Conservation (phyloP, 768 basidiomycete species). For the Exidia glandulosa region DNA sequence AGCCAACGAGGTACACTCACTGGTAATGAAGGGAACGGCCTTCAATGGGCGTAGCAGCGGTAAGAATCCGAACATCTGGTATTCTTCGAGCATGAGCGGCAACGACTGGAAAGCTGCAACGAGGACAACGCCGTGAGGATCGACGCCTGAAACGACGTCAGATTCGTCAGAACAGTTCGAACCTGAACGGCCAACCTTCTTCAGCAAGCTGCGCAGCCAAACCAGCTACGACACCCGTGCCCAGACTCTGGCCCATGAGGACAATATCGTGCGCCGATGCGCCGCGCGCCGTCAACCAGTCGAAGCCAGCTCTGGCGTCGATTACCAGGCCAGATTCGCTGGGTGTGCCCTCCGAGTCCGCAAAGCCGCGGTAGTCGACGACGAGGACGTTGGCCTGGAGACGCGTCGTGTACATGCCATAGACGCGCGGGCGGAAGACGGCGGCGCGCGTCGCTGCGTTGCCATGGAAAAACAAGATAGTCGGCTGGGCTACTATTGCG, state of each 20-base stretch:
- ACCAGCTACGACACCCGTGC: conserved; percentile 60
- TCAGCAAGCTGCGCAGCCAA: conserved; percentile 28
- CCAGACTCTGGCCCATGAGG: conserved; percentile 79
- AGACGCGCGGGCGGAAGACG: conserved; percentile 53
- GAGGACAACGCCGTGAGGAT: conserved; percentile 37
- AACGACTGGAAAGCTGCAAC: conserved; percentile 51
- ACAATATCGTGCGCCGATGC: conserved; percentile 50
- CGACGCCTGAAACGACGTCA: conserved; percentile 4
- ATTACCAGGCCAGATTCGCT: conserved; percentile 58
- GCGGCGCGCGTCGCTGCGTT: conserved; percentile 75
- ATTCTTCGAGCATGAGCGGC: conserved; percentile 51
- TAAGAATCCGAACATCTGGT: conserved; percentile 50
- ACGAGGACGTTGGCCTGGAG: conserved; percentile 67
- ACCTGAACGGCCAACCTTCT: conserved; percentile 19
- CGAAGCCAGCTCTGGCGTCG: conserved; percentile 72
- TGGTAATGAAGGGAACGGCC: conserved; percentile 45
- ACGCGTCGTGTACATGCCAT: conserved; percentile 52
- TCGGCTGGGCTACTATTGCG: conserved; percentile 52
- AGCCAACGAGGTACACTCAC: conserved; percentile 32
- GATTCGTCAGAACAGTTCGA: neutral
- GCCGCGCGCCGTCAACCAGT: conserved; percentile 57
- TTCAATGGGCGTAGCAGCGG: conserved; percentile 65
- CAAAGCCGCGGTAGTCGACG: conserved; percentile 90
- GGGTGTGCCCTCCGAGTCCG: conserved; percentile 71
- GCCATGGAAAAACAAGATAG: conserved; percentile 87